Evolutionary conservation across 257 asterid species (phyloP).

Genomic region (Solanum tacnaense): DNA sequence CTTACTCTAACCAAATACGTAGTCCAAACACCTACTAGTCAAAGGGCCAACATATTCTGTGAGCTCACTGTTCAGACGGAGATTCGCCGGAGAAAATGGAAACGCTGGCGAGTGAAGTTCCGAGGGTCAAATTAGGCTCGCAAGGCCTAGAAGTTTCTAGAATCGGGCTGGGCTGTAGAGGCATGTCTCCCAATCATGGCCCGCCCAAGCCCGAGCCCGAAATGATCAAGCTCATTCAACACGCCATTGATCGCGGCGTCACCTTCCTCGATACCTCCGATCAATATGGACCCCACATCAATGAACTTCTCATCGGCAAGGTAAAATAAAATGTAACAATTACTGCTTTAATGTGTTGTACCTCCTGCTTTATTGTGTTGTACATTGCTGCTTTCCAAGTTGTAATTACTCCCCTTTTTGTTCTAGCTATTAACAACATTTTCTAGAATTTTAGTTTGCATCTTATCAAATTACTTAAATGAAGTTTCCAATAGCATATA

Average conservation of each 20-base stretch:
- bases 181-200: slow-evolving; percentile 18
- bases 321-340: background rate
- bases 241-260: slow-evolving; percentile 19
- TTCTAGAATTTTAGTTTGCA: background rate
- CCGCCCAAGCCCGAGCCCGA: slow-evolving; percentile 17
- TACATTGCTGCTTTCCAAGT: background rate
- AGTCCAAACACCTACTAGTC: background rate
- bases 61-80: background rate
- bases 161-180: slow-evolving; percentile 21
- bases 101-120: background rate
- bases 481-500: background rate
- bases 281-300: slow-evolving; percentile 19
- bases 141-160: slow-evolving; percentile 21
- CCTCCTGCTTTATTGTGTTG: background rate
- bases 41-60: background rate
- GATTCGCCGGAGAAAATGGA: background rate
- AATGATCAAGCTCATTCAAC: slow-evolving; percentile 21
- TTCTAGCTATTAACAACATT: background rate
- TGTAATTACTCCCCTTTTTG: background rate
- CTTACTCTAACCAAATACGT: background rate
- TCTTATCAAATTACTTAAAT: background rate
- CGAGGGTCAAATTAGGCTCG: slow-evolving; percentile 16
- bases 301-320: slow-evolving; percentile 26
- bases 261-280: slow-evolving; percentile 26
- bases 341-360: background rate